Evolutionary conservation across 192 early-diverging fungal species (phyloP).

Genomic region (Thamnidium elegans): DNA sequence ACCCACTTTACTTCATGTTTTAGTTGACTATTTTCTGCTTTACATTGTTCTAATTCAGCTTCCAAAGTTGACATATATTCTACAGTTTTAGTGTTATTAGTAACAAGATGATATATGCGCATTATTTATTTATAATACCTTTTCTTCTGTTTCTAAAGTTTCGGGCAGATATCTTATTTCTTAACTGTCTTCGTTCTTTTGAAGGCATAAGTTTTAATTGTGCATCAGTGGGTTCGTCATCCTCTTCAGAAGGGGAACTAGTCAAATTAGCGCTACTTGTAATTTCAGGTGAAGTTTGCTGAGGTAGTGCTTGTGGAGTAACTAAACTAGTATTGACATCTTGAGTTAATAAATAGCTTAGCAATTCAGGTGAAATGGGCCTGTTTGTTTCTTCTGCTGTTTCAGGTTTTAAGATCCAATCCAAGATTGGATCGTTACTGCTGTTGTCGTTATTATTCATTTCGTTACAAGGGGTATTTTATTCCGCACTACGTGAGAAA

Average conservation of each 20-base stretch:
- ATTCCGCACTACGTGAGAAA: too few species aligned
- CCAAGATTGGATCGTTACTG: constrained; percentile 1
- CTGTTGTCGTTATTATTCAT: neutral
- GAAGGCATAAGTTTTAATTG: constrained; percentile 65
- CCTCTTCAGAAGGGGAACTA: constrained; percentile 18
- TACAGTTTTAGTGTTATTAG: constrained; percentile 15
- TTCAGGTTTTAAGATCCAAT: neutral
- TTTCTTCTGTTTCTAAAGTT: constrained; percentile 85
- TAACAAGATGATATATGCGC: neutral
- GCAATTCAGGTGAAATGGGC: neutral
- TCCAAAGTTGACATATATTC: constrained; percentile 34
- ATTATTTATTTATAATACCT: constrained; percentile 39
- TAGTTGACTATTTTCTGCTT: constrained; percentile 32
- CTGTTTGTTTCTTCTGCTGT: too few species aligned
- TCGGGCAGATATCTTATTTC: constrained; percentile 85
- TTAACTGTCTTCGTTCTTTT: constrained; percentile 77
- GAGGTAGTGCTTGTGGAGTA: neutral
- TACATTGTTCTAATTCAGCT: constrained; percentile 17
- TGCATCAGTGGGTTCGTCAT: constrained; percentile 21
- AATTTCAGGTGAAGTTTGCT: neutral
- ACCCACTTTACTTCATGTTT: constrained; percentile 30
- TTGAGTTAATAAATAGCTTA: constrained; percentile 8
- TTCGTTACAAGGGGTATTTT: neutral
- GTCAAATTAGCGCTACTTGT: too few species aligned
- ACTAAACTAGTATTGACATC: neutral